A percentile compares a stretch with the other conserved stretches of the same genome.
Evolutionary conservation across 1,284 basidiomycete species (phyloP).

Genomic region (Garcileccinum viscosum): DNA sequence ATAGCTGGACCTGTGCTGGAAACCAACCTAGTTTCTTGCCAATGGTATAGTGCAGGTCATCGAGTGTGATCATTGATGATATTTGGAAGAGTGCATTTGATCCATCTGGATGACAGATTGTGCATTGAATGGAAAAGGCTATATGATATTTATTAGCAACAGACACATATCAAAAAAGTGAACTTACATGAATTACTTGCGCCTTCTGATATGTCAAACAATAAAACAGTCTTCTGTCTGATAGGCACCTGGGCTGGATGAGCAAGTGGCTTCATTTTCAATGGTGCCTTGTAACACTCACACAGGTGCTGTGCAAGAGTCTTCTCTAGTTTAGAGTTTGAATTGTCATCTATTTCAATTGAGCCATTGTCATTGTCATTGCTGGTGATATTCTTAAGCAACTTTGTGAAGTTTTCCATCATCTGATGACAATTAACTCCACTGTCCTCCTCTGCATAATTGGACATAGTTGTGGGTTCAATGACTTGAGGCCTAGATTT

Average conservation of each 20-base stretch:
- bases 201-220: not conserved
- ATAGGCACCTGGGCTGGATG: not conserved
- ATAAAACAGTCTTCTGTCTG: not conserved
- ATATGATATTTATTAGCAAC: not conserved
- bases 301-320: not conserved
- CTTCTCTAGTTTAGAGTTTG: not conserved
- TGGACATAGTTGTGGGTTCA: not conserved
- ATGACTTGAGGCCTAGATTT: not conserved
- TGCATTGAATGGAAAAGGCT: not conserved
- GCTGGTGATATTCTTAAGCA: not conserved
- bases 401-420: not conserved
- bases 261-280: not conserved
- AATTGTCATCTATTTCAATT: not conserved
- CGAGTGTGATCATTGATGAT: not conserved
- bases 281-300: not conserved
- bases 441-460: not conserved
- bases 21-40: not conserved
- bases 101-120: not conserved
- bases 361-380: not conserved
- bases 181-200: not conserved
- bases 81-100: not conserved
- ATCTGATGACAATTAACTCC: not conserved
- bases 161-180: not conserved
- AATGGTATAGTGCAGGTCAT: not conserved
- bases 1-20: not conserved